A percentile compares a stretch with the other conserved stretches of the same genome.
Evolutionary conservation across 2,329 filamentous ascomycete genomes (phyloP).

Genomic region (Cadophora sp.): DNA sequence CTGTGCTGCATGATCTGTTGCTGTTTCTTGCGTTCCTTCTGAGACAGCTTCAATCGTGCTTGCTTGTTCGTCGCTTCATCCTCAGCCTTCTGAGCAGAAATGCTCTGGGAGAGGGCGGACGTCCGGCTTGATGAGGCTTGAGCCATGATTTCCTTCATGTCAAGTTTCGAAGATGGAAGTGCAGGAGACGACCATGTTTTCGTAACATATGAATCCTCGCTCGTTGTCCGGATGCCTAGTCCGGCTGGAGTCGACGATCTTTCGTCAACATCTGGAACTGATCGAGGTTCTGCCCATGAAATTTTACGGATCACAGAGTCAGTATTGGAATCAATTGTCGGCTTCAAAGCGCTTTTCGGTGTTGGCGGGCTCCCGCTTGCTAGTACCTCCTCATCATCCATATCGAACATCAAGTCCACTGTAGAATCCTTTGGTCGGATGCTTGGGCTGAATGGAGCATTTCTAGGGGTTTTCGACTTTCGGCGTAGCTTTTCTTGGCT

Average conservation of each 20-base stretch:
- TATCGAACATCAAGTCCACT: constrained; percentile 87
- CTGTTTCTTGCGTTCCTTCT: constrained; percentile 89
- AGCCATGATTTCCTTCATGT: constrained; percentile 84
- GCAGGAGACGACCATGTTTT: constrained; percentile 44
- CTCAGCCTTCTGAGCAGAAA: constrained; percentile 56
- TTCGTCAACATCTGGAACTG: constrained; percentile 20
- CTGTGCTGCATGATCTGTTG: constrained; percentile 61
- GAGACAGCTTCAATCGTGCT: constrained; percentile 72
- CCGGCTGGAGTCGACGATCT: constrained; percentile 15
- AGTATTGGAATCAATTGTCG: neutral
- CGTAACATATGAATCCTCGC: constrained; percentile 18
- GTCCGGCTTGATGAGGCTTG: constrained; percentile 63
- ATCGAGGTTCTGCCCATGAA: constrained; percentile 29
- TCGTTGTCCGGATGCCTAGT: constrained; percentile 8
- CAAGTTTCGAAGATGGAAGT: constrained; percentile 41
- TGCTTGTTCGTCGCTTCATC: constrained; percentile 45
- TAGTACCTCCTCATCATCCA: constrained; percentile 70
- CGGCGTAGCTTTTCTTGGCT: constrained; percentile 51
- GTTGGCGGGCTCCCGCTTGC: constrained; percentile 25
- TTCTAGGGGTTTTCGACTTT: constrained; percentile 54
- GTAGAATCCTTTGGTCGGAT: constrained; percentile 72
- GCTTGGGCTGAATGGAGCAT: constrained; percentile 68
- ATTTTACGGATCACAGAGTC: constrained; percentile 22
- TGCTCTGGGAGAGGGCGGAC: constrained; percentile 57
- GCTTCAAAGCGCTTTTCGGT: constrained; percentile 18